Percentiles rank a stretch among this genome's conserved stretches.
These are phyloP conservation scores for Citrus hindsii DNA, from an alignment of 345 rosid genomes.

Conservation along the genomic window DNA sequence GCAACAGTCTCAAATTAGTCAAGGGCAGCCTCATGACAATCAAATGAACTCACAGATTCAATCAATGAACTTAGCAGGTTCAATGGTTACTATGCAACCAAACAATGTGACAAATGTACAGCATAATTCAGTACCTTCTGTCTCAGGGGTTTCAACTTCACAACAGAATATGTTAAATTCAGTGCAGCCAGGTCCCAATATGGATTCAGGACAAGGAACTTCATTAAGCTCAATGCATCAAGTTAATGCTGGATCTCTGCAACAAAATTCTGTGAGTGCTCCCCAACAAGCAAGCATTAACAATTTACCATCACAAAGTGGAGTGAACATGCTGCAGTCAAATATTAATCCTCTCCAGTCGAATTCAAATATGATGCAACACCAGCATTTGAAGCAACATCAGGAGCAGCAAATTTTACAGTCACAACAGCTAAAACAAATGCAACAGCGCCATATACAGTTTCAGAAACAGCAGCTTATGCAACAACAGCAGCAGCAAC, in stretches of 20 bases:
- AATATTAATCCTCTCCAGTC: conserved; percentile 60
- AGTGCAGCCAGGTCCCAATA: conserved; percentile 49
- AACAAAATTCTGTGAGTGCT: conserved; percentile 53
- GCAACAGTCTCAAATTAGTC: conserved; percentile 56
- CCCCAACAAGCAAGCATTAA: conserved; percentile 59
- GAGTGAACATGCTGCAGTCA: conserved; percentile 52
- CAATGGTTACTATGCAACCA: conserved; percentile 58
- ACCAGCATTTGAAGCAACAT: conserved; percentile 69
- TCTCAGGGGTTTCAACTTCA: conserved; percentile 61
- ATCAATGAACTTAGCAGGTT: conserved; percentile 55
- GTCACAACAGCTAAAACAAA: conserved; percentile 54
- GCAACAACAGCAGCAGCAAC: conserved; percentile 32
- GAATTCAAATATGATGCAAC: conserved; percentile 70
- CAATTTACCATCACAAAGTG: conserved; percentile 59
- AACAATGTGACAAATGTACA: conserved; percentile 58
- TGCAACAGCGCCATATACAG: conserved; percentile 56
- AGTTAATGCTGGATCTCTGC: conserved; percentile 59
- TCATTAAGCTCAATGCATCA: conserved; percentile 59
- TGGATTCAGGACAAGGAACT: conserved; percentile 78
- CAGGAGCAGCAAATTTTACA: conserved; percentile 57
- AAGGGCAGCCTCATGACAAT: conserved; percentile 61
- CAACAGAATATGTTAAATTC: conserved; percentile 65
- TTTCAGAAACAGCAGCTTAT: conserved; percentile 43
- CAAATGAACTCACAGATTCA: conserved; percentile 70
- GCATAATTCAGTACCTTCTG: conserved; percentile 63